Evolutionary conservation across 495 filamentous ascomycete genomes (phyloP), one percentile per base, ranked within the genome.

Genomic region (Penicillium antarcticum): DNA sequence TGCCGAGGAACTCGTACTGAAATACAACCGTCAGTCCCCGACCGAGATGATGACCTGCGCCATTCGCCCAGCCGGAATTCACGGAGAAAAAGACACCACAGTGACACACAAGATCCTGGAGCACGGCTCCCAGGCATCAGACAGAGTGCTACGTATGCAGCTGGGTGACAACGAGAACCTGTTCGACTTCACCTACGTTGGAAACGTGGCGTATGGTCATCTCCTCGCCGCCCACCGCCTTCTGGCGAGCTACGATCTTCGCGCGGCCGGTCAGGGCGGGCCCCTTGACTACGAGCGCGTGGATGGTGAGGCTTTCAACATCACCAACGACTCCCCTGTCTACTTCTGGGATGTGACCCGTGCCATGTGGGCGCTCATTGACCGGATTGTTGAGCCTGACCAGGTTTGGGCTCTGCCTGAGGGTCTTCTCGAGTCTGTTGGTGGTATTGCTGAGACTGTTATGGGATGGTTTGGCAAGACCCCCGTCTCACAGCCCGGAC

Each of bases 331-430:
- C 62, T 76, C 79, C 46, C 94, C 94, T 1, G 76, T 95, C 18
- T 96, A 95, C 64, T 98, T 98, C 78, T 98, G 92, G 92, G 95
- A 98, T 64, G 87, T 92, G 60, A 80, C 84, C 32, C 85, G 89
- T 34, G 78, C 81, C 34, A 79, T 92, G 26, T 97, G 91, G 91
- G 79, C 76, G 5, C 74, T 83, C n/a, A 83, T 82, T 11, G 84
- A 84, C 33, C 80, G 79, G n/a, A 68, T 76, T 31, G 73, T 81
- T 36, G 80, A 86, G 40, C 79, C 84, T n/a, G 63, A 83, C 21
- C 66, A 87, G 65, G 83, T 91, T 16, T 88, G 85, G 83, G 73
- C 76, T 4, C 76, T 97, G 46, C 76, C 82, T 6, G 78, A 83
- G 48, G 79, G 79, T 33, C 49, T 89, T 8, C 82, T 88, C 12